Evolutionary conservation across 257 asterid genomes (phyloP).

Genomic region (Cordia subcordata): DNA sequence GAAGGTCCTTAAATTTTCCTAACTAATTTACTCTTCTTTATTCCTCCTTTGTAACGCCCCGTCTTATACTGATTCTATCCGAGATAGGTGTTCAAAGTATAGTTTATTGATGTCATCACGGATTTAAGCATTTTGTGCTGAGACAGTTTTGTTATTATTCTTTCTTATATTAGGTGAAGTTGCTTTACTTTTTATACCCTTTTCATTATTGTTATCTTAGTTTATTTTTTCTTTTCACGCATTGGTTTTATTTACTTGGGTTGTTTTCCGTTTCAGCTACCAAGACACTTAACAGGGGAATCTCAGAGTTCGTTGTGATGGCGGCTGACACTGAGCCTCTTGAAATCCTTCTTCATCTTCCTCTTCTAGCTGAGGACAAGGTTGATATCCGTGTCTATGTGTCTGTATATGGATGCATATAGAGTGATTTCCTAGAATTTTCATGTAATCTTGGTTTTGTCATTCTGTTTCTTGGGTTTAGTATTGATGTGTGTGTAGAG

Average conservation of each 20-base stretch:
- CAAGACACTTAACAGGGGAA: slow-evolving; percentile 83
- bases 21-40: too few species aligned
- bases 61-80: not conserved
- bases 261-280: slow-evolving; percentile 52
- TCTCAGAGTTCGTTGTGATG: slow-evolving; percentile 84
- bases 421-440: not conserved
- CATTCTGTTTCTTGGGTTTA: not conserved
- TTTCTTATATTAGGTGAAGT: too few species aligned
- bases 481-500: too few species aligned
- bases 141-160: too few species aligned
- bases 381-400: slow-evolving; percentile 16
- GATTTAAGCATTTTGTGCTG: too few species aligned
- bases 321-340: slow-evolving; percentile 94
- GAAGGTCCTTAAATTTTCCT: slow-evolving; percentile 44
- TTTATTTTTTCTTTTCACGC: too few species aligned
- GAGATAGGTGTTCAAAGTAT: too few species aligned
- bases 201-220: too few species aligned
- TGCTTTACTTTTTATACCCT: too few species aligned
- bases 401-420: not conserved
- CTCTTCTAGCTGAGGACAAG: slow-evolving; percentile 93
- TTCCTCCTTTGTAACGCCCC: not conserved
- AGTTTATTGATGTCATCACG: too few species aligned
- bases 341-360: slow-evolving; percentile 88
- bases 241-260: not conserved
- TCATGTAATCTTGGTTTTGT: not conserved